Conservation (phyloP, 176 grass and related monocot species). For the Cenchrus americanus region DNA sequence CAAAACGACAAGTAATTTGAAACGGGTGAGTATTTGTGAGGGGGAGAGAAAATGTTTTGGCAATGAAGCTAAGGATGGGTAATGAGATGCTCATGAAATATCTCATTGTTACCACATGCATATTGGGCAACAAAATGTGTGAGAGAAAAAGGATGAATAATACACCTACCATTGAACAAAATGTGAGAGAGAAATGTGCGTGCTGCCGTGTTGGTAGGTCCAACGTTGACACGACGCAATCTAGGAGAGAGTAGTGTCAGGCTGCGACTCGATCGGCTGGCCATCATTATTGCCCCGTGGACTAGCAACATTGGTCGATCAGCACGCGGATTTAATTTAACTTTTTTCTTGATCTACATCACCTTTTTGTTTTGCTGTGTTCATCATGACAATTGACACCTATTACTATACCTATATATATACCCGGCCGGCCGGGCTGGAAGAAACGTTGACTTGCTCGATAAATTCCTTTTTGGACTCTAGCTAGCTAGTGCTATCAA, state of each 20-base stretch:
- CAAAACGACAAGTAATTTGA: too few species aligned
- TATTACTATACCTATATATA: too few species aligned
- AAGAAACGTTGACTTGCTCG: not conserved
- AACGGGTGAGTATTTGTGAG: too few species aligned
- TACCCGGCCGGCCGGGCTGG: not conserved
- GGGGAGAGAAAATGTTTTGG: too few species aligned
- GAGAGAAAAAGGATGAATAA: too few species aligned
- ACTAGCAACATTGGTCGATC: constrained; percentile 11
- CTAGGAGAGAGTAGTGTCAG: not conserved
- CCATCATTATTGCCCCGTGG: constrained; percentile 14
- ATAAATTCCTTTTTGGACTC: constrained; percentile 5
- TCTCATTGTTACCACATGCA: too few species aligned
- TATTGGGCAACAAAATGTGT: too few species aligned
- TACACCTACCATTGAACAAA: too few species aligned
- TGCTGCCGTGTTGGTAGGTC: not conserved
- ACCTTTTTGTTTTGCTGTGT: not conserved
- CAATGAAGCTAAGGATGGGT: too few species aligned
- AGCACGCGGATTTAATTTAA: constrained; percentile 20
- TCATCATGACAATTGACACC: not conserved
- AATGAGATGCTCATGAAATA: too few species aligned
- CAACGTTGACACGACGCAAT: constrained; percentile 18
- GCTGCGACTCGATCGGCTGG: not conserved
- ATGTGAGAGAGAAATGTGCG: too few species aligned
- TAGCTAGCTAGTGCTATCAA: not conserved
- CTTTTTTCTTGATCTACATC: not conserved